Base-by-base conservation (phyloP, 768 basidiomycete genomes). In the Ephemerocybe angulata region DNA sequence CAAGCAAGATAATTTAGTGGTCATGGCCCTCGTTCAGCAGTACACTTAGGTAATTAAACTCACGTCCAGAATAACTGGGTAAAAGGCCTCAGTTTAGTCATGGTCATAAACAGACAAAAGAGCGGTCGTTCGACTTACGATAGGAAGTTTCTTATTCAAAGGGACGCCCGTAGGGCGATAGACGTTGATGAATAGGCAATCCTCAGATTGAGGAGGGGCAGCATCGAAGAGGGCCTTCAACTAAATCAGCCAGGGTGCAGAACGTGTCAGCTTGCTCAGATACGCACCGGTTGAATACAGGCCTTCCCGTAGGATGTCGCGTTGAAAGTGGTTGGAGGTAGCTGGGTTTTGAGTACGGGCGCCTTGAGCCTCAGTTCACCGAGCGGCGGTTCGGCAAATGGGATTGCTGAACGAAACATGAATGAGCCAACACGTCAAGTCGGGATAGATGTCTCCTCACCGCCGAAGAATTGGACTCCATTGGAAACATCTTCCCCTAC, bases 111-210 rank as follows among this genome's bases (percentile, higher is more conserved):
- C 7, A 15, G 19, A 12, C 44, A 43, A 11, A 27, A 40, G 44
- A n/a, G 38, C 19, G 12, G 42, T 1, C 8, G 33, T 41, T 25
- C 28, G 35, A 62, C 71, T 59, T 52, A 76, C 75, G 43, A 79
- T 70, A 12, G 77, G 76, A 4, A 79, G 62, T 38, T 65, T 66
- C 2, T 68, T 65, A 50, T 62, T 60, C 1, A 59, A 3, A 4
- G 40, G 40, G 10, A 67, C 48, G 11, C 74, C 73, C 0, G 75
- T 68, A 0, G 84, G 83, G 19, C 80, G 69, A 54, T 79, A 81
- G 4, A 86, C 67, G 59, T 86, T 84, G 50, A 85, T 70, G 19
- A 80, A 82, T 46, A 86, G 66, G 60, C 82, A 85, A 56, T 85
- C 83, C 63, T 86, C 83, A 24, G 80, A 80, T 38, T 65, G 73